Percentiles rank a stretch among this genome's conserved stretches.
Evolutionary conservation across 192 early-diverging fungal species (phyloP).

Genomic region (Kickxella alabastrina): DNA sequence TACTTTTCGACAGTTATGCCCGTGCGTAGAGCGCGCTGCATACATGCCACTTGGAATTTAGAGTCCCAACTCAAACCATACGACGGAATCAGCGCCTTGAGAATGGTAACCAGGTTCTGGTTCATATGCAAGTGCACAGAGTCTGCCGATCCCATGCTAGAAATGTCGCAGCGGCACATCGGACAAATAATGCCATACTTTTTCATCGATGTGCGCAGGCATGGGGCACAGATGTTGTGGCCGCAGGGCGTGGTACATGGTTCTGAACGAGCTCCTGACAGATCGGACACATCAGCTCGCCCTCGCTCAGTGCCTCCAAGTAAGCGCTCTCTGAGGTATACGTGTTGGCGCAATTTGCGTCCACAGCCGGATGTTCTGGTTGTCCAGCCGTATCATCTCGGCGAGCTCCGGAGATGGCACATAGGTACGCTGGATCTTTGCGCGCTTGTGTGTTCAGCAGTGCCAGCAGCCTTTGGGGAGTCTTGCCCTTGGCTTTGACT

Average conservation of each 20-base stretch:
- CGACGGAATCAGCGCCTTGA: slow-evolving; percentile 35
- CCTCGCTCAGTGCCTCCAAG: slow-evolving; percentile 26
- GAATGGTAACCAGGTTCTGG: slow-evolving; percentile 27
- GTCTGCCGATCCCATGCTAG: slow-evolving; percentile 15
- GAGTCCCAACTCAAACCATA: slow-evolving; percentile 29
- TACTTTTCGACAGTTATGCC: slow-evolving; percentile 4
- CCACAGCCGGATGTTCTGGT: slow-evolving; percentile 37
- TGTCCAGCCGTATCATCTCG: slow-evolving; percentile 41
- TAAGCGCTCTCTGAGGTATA: slow-evolving; percentile 20
- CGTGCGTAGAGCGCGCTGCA: slow-evolving; percentile 18
- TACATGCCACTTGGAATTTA: neutral
- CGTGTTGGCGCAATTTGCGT: slow-evolving; percentile 8
- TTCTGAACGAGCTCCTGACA: slow-evolving; percentile 44
- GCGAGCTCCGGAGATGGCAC: slow-evolving; percentile 10
- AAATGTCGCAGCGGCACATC: slow-evolving; percentile 30
- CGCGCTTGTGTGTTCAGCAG: neutral
- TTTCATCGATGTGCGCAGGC: slow-evolving; percentile 27
- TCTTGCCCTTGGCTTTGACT: neutral
- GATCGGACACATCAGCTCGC: slow-evolving; percentile 34
- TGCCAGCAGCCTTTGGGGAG: neutral
- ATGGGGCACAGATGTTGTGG: slow-evolving; percentile 41
- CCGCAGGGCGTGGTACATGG: slow-evolving; percentile 42
- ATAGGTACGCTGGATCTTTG: slow-evolving; percentile 6
- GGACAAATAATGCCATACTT: slow-evolving; percentile 34
- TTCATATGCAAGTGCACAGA: slow-evolving; percentile 16